Base-by-base conservation (phyloP, 106 monocot species). In the Dioscorea alata region DNA sequence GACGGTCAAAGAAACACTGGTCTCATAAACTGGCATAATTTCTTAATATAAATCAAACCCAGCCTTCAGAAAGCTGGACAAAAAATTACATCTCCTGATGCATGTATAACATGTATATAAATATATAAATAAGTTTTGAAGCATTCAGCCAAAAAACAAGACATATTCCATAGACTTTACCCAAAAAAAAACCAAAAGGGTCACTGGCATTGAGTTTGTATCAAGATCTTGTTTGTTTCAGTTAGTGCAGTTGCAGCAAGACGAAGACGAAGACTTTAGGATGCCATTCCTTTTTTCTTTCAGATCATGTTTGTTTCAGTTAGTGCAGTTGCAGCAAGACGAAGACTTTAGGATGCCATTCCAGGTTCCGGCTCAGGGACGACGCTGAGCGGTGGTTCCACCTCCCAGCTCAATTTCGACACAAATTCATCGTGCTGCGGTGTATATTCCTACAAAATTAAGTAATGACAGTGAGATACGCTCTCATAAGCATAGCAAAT, bases 381-480 rank as follows among this genome's bases (percentile, higher is more conserved):
- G 25, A 67, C 59, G 31, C 61, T 72, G 5, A 60, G 9, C 42
- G 42, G 10, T 6, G 15, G 57, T 53, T 59, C 71, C 12, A 60
- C 60, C 60, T 72, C 76, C 81, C 81, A 81, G 17, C 17, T 61
- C 56, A 81, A 34, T n/a, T 68, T 72, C 9, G 81, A 62, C 15
- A 75, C 80, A 7, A 71, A 52, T 22, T 75, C 80, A 74, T 84
- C 76, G 23, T 28, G 65, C 54, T 80, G 60, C 0, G 76, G 67
- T 2, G 68, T 64, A 48, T 85, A 77, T 12, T 85, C 84, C 84
- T 85, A 48, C n/a, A 65, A 14, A 31, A 57, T 61, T 50, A 50
- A 19, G 28, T 17, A 73, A 42, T 42, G 42, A 42, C 42, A 8
- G 10, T 42, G 42, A 42, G 42, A 0, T 1, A 42, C 6, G 10